Evolutionary conservation across 208 protist genomes (phyloP).

Genomic region (Phytomonas francai): DNA sequence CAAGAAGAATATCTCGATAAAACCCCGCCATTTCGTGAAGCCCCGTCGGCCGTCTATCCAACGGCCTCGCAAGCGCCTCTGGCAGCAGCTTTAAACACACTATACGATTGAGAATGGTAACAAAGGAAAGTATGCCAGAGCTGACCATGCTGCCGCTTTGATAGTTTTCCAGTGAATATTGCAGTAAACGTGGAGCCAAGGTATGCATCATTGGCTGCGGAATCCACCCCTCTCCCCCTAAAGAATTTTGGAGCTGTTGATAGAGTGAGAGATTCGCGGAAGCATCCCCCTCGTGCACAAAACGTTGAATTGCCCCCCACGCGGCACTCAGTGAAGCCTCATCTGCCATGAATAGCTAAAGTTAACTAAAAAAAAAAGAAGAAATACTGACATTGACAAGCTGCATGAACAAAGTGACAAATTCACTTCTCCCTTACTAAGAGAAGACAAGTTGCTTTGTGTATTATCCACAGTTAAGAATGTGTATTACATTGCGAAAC

Average conservation of each 20-base stretch:
- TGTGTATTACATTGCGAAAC: not conserved
- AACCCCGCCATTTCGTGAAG: slow-evolving; percentile 36
- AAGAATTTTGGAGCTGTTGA: too few relatives aligned
- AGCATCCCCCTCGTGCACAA: not conserved
- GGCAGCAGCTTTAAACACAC: slow-evolving; percentile 48
- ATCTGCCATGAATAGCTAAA: not conserved
- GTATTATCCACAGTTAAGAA: not conserved
- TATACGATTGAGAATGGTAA: slow-evolving; percentile 50
- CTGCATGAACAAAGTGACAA: not conserved
- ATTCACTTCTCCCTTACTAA: not conserved
- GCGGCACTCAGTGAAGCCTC: not conserved
- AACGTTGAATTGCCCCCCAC: not conserved
- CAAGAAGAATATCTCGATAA: slow-evolving; percentile 22
- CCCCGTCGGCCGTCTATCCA: slow-evolving; percentile 29
- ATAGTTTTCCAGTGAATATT: slow-evolving; percentile 15
- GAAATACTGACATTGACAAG: not conserved
- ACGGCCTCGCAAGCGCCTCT: slow-evolving; percentile 26
- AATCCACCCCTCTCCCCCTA: too few relatives aligned
- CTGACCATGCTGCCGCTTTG: not conserved
- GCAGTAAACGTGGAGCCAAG: slow-evolving; percentile 35
- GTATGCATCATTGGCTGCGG: slow-evolving; percentile 9
- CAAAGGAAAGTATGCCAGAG: slow-evolving; percentile 19
- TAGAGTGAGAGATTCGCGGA: too few relatives aligned
- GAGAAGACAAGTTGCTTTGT: not conserved
- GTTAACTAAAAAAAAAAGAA: not conserved